phyloP scores from a whole-genome alignment of 2,329 filamentous ascomycete species.

The Akanthomyces dipterigenus region DNA sequence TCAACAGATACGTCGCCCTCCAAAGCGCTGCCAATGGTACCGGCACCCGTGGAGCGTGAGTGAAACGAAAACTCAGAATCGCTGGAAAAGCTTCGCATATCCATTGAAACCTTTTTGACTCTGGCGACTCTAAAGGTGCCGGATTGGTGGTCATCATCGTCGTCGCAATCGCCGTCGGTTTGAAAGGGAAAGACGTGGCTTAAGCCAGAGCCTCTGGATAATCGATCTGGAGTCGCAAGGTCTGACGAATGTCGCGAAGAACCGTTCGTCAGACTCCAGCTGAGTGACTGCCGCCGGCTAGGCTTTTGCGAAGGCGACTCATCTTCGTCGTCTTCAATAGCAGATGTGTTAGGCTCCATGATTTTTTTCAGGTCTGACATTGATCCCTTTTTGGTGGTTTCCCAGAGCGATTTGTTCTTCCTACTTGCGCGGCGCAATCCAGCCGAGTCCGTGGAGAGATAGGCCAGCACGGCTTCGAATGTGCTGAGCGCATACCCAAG shows the following conservation, averaged over 20 bases:
- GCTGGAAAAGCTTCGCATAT: constrained; percentile 79
- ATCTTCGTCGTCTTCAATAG: constrained; percentile 39
- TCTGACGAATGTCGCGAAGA: constrained; percentile 37
- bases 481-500: constrained; percentile 95
- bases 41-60: constrained; percentile 72
- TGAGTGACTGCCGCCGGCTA: constrained; percentile 38
- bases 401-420: constrained; percentile 81
- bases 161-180: constrained; percentile 33
- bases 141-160: constrained; percentile 28
- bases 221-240: constrained; percentile 40
- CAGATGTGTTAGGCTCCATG: constrained; percentile 62
- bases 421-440: constrained; percentile 78
- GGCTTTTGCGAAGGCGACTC: constrained; percentile 29
- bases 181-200: constrained; percentile 92
- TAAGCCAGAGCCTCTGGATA: constrained; percentile 53
- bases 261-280: constrained; percentile 41
- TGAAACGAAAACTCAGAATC: constrained; percentile 78
- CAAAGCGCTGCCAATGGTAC: constrained; percentile 63
- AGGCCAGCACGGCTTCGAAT: constrained; percentile 87
- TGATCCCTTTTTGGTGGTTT: constrained; percentile 73
- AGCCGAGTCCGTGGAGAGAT: constrained; percentile 75
- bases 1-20: constrained; percentile 86
- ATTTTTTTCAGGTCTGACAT: constrained; percentile 68
- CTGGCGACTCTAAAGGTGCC: constrained; percentile 35
- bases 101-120: constrained; percentile 80